Conservation (phyloP, 2,329 filamentous ascomycete genomes). For the Colletotrichum gigasporum region DNA sequence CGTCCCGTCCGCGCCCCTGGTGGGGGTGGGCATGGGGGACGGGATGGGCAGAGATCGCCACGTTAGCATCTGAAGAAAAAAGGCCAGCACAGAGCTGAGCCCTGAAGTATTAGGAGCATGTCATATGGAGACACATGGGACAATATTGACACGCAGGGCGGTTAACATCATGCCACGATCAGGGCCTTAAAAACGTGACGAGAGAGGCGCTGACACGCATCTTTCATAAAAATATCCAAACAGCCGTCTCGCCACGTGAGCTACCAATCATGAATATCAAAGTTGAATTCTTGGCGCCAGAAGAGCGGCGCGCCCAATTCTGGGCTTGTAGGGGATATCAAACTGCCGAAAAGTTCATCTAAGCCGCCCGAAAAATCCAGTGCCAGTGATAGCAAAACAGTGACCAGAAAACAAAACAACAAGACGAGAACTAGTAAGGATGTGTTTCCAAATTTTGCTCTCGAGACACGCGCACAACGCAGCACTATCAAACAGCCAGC, state of each 20-base stretch:
- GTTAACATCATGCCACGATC: too few relatives aligned
- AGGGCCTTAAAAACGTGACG: too few relatives aligned
- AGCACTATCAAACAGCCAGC: background rate
- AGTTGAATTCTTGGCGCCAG: background rate
- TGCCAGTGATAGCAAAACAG: background rate
- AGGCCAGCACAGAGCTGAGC: too few relatives aligned
- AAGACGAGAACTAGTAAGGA: background rate
- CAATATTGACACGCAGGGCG: too few relatives aligned
- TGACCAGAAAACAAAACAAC: background rate
- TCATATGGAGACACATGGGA: too few relatives aligned
- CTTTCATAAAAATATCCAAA: background rate
- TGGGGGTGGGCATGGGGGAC: too few relatives aligned
- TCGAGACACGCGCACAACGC: background rate
- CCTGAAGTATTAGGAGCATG: too few relatives aligned
- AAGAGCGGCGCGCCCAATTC: background rate
- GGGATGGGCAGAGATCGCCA: too few relatives aligned
- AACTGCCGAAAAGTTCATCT: conserved; percentile 24
- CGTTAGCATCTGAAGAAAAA: too few relatives aligned
- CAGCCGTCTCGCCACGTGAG: background rate
- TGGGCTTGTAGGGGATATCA: conserved; percentile 15
- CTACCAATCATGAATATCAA: background rate
- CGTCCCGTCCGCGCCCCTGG: background rate
- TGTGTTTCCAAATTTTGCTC: background rate
- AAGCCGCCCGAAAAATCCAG: conserved; percentile 26
- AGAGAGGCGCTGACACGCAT: too few relatives aligned